phyloP scores from a whole-genome alignment of 1,284 basidiomycete species.

The Meripilus lineatus region DNA sequence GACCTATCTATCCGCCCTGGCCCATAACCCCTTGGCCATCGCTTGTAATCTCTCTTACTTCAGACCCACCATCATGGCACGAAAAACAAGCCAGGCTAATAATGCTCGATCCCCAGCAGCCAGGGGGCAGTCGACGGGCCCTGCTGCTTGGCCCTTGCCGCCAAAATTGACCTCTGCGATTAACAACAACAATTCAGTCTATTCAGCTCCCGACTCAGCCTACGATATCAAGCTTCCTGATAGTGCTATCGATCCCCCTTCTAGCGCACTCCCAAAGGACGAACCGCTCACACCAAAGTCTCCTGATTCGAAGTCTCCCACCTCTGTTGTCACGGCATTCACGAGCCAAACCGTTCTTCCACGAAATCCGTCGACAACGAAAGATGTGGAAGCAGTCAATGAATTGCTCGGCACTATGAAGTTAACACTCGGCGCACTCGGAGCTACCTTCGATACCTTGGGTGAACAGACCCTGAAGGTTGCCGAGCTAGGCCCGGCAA shows the following conservation, averaged over 20 bases:
- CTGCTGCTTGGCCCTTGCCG: no score
- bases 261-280: neutral
- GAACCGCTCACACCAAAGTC: neutral
- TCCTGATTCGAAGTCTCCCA: neutral
- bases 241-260: neutral
- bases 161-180: no score
- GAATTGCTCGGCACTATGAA: slow-evolving; percentile 42
- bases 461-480: slow-evolving; percentile 40
- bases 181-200: no score
- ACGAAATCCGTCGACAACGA: neutral
- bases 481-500: slow-evolving; percentile 36
- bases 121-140: no score
- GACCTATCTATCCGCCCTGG: no score
- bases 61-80: no score
- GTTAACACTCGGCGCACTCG: slow-evolving; percentile 32
- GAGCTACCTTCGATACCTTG: slow-evolving; percentile 38
- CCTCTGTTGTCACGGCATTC: no score
- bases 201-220: neutral
- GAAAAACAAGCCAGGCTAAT: no score
- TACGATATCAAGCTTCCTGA: neutral
- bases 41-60: slow-evolving; percentile 10
- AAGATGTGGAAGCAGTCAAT: slow-evolving; percentile 36
- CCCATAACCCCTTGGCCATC: slow-evolving; percentile 23
- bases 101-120: no score
- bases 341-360: no score